Percentiles rank a stretch among this genome's conserved stretches.
These are phyloP conservation scores for Globisporangium nodosum DNA, from an alignment of 352 stramenopile species.

Conservation along the genomic window DNA sequence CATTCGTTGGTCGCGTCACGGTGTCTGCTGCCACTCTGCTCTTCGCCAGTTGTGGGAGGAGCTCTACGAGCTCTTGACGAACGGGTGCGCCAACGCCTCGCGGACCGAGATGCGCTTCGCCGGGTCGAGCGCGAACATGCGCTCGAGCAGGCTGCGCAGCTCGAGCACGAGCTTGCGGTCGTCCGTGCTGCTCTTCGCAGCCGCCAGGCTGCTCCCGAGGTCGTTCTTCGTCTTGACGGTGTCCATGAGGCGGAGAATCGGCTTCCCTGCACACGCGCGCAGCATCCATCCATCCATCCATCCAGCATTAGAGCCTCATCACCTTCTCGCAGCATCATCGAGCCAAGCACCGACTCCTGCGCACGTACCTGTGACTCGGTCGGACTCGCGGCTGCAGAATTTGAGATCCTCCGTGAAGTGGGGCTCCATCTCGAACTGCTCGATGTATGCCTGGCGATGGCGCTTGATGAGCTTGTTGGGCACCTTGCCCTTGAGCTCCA, in stretches of 20 bases:
- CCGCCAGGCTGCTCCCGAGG: conserved; percentile 43
- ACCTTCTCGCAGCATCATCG: too few relatives aligned
- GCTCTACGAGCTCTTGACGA: conserved; percentile 36
- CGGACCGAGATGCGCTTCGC: conserved; percentile 66
- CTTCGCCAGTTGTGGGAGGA: too few relatives aligned
- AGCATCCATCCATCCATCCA: conserved; percentile 2
- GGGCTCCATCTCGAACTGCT: conserved; percentile 81
- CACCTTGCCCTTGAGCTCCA: conserved; percentile 92
- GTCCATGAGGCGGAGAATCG: conserved; percentile 66
- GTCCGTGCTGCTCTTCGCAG: conserved; percentile 56
- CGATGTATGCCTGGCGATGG: conserved; percentile 68
- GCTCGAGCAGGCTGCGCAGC: conserved; percentile 69
- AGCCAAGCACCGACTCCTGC: too few relatives aligned
- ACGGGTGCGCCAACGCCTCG: conserved; percentile 79
- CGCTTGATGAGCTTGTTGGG: conserved; percentile 85
- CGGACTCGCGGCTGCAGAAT: conserved; percentile 77
- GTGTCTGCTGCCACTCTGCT: not conserved
- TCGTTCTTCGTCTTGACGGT: conserved; percentile 62
- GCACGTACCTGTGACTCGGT: conserved; percentile 66
- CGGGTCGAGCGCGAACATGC: conserved; percentile 81
- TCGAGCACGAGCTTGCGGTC: conserved; percentile 63
- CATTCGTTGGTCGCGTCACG: not conserved
- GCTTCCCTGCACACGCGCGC: conserved; percentile 33
- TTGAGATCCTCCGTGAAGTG: conserved; percentile 86
- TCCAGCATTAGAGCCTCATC: not conserved